Evolutionary conservation across 352 stramenopile species (phyloP).

Genomic region (Phytophthora colocasiae): DNA sequence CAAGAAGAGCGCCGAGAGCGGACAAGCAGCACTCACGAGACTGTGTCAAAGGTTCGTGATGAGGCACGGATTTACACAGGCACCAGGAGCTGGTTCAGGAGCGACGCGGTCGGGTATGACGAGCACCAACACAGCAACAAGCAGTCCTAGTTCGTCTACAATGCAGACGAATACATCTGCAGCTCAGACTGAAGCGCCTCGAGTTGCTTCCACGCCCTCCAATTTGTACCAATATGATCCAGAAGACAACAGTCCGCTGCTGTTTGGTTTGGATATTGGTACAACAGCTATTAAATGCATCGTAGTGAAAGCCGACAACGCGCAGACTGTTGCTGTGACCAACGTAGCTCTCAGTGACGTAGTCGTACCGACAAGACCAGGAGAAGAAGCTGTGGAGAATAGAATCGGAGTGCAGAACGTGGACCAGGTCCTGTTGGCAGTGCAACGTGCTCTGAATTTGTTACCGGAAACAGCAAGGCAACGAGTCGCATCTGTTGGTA

Average conservation of each 20-base stretch:
- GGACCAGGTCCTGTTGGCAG: conserved; percentile 54
- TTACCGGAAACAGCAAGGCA: conserved; percentile 36
- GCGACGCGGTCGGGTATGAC: not conserved
- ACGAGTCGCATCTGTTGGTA: conserved; percentile 53
- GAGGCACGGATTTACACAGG: conserved; percentile 40
- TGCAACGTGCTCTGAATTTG: conserved; percentile 40
- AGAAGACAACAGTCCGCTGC: conserved; percentile 31
- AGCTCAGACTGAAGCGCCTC: not conserved
- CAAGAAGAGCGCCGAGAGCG: conserved; percentile 55
- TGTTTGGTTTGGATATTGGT: conserved; percentile 78
- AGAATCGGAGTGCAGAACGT: conserved; percentile 53
- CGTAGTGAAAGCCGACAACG: conserved; percentile 44
- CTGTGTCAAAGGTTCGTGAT: conserved; percentile 52
- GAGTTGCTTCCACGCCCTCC: not conserved
- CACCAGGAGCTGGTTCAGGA: not conserved
- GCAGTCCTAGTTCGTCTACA: not conserved
- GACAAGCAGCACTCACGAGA: conserved; percentile 44
- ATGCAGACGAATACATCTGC: not conserved
- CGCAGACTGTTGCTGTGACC: conserved; percentile 40
- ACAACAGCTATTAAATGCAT: conserved; percentile 84
- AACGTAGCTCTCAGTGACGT: conserved; percentile 51
- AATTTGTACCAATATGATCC: conserved; percentile 9
- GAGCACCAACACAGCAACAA: not conserved
- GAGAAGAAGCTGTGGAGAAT: conserved; percentile 17
- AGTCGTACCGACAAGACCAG: conserved; percentile 8